Conservation (phyloP, 148 eudicot species). For the Rhododendron molle region DNA sequence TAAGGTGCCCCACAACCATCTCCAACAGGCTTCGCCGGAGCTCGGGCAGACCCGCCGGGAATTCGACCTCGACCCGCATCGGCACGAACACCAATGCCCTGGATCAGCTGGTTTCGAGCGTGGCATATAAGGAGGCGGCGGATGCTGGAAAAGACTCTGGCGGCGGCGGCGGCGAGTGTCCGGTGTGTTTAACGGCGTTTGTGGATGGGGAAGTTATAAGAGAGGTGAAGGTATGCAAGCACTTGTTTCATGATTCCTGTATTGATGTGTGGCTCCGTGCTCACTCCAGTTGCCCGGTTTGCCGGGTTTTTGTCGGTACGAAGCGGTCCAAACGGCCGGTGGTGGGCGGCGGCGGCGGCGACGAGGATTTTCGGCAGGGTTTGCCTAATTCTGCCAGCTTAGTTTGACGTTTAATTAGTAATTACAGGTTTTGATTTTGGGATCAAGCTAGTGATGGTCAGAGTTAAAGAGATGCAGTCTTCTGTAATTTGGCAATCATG, state of each 20-base stretch:
- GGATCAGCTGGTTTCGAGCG: slow-evolving; percentile 13
- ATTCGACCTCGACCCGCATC: neutral
- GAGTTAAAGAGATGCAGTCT: neutral
- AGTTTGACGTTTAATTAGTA: slow-evolving; percentile 11
- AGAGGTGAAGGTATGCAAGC: slow-evolving; percentile 25
- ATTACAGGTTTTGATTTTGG: neutral
- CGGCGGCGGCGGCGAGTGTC: slow-evolving; percentile 28
- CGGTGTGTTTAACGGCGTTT: slow-evolving; percentile 34
- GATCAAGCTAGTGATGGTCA: neutral
- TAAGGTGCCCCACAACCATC: slow-evolving; percentile 20
- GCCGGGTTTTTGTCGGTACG: slow-evolving; percentile 22
- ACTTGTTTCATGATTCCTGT: slow-evolving; percentile 33
- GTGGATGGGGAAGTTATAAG: slow-evolving; percentile 26
- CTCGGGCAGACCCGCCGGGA: neutral
- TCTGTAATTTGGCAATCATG: no score
- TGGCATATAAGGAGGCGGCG: neutral
- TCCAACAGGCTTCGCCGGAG: neutral
- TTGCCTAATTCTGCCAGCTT: slow-evolving; percentile 26
- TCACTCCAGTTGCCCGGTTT: slow-evolving; percentile 36
- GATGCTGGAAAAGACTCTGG: neutral
- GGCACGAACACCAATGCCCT: neutral
- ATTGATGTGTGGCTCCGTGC: slow-evolving; percentile 31
- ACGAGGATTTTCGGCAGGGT: slow-evolving; percentile 26
- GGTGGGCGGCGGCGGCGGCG: neutral
- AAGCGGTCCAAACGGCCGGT: neutral